These are phyloP conservation scores for Beauveria caledonica DNA, from an alignment of 2,329 filamentous ascomycete genomes.

Conservation along the genomic window DNA sequence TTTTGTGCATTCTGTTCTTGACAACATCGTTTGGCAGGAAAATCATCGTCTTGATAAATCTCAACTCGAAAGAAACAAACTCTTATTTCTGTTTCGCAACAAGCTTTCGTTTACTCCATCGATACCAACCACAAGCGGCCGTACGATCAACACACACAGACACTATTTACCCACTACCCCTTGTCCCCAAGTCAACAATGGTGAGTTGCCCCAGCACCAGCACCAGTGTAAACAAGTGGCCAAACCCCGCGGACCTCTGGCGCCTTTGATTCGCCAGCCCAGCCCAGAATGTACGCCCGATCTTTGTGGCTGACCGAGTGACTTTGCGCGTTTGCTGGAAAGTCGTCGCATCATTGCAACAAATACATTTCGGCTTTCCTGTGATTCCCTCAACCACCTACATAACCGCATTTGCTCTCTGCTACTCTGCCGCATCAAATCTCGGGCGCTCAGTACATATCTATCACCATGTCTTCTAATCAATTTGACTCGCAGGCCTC, in stretches of 20 bases:
- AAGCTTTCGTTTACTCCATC: neutral
- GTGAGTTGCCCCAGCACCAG: constrained; percentile 30
- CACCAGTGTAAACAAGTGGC: constrained; percentile 24
- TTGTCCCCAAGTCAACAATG: constrained; percentile 21
- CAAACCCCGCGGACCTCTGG: constrained; percentile 19
- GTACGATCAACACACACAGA: constrained; percentile 1
- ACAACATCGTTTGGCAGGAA: constrained; percentile 5
- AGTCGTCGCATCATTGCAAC: neutral
- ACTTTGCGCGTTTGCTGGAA: neutral
- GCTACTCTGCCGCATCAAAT: neutral
- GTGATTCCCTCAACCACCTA: neutral
- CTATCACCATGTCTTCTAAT: constrained; percentile 40
- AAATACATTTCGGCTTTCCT: neutral
- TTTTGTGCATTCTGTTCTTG: constrained; percentile 4
- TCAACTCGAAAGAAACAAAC: neutral
- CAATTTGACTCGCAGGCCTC: constrained; percentile 53
- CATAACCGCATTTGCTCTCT: constrained; percentile 4
- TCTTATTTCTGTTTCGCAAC: neutral
- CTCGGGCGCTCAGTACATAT: neutral
- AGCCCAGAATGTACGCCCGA: constrained; percentile 4
- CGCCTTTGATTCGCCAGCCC: constrained; percentile 26
- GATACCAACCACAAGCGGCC: neutral
- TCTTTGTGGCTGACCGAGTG: constrained; percentile 1
- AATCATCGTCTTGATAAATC: neutral
- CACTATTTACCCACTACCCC: constrained; percentile 13